Evolutionary conservation across 2,329 filamentous ascomycete genomes (phyloP).

Genomic region (Fusarium mexicanum): DNA sequence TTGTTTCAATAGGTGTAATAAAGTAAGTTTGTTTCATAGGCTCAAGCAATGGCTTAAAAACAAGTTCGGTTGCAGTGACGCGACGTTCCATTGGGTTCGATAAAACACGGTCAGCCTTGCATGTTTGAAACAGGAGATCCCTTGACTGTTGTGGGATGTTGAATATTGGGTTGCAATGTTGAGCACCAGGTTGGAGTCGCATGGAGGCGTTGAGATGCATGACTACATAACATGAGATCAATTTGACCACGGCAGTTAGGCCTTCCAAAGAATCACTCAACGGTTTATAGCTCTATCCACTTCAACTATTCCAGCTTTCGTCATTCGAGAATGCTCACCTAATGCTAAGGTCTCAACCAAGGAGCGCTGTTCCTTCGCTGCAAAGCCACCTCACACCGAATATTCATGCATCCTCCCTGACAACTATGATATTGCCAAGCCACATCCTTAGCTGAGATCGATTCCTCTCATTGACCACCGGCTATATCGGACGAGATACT

Average conservation of each 20-base stretch:
- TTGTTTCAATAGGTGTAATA: background rate
- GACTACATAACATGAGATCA: background rate
- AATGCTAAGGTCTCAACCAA: background rate
- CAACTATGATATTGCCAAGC: background rate
- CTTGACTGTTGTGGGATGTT: background rate
- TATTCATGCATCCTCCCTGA: background rate
- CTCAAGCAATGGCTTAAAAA: too few species aligned
- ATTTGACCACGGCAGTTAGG: background rate
- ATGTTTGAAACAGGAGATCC: background rate
- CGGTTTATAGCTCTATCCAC: fast-evolving
- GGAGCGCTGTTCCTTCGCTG: background rate
- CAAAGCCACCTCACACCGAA: background rate
- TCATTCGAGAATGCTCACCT: background rate
- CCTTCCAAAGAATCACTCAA: background rate
- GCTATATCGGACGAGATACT: background rate
- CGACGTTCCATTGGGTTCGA: background rate
- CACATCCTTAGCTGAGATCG: background rate
- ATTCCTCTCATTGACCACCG: too few species aligned
- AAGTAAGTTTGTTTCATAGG: background rate
- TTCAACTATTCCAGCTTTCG: too few species aligned
- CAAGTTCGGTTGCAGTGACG: background rate
- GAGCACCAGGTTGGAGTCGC: background rate
- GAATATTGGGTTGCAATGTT: background rate
- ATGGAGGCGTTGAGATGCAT: background rate
- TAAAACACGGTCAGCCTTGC: background rate